These are phyloP conservation scores for Pisolithus thermaeus DNA, from an alignment of 1,284 basidiomycete species.

Conservation along the genomic window DNA sequence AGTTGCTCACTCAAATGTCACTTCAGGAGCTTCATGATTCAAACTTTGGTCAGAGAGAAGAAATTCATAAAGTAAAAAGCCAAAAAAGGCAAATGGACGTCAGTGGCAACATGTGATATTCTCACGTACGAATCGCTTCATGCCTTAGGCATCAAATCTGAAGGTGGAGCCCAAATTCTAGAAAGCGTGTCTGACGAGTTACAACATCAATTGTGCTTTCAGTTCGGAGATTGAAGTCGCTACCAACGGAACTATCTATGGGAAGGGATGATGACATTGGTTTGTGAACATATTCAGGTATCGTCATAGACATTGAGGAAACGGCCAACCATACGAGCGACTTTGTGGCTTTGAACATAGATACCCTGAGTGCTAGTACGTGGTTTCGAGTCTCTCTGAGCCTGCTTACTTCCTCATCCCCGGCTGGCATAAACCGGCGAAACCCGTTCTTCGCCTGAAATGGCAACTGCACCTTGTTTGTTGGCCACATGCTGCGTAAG, in stretches of 20 bases:
- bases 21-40: slow-evolving; percentile 85
- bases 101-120: not conserved
- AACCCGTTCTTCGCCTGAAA: not conserved
- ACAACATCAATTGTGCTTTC: not conserved
- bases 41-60: slow-evolving; percentile 85
- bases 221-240: not conserved
- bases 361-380: not conserved
- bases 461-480: not conserved
- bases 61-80: slow-evolving; percentile 67
- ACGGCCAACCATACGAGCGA: too few relatives aligned
- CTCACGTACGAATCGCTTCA: not conserved
- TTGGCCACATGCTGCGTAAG: not conserved
- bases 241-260: not conserved
- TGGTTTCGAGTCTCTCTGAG: not conserved
- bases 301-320: too few relatives aligned
- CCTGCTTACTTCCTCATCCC: not conserved
- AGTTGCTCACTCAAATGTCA: slow-evolving; percentile 9
- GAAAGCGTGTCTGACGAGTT: not conserved
- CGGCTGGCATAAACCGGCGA: not conserved
- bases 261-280: not conserved
- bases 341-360: not conserved
- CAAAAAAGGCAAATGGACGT: slow-evolving; percentile 33
- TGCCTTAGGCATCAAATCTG: not conserved
- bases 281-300: not conserved
- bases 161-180: not conserved